phyloP scores from a whole-genome alignment of 2,329 filamentous ascomycete species.

The Colletotrichum cereale region DNA sequence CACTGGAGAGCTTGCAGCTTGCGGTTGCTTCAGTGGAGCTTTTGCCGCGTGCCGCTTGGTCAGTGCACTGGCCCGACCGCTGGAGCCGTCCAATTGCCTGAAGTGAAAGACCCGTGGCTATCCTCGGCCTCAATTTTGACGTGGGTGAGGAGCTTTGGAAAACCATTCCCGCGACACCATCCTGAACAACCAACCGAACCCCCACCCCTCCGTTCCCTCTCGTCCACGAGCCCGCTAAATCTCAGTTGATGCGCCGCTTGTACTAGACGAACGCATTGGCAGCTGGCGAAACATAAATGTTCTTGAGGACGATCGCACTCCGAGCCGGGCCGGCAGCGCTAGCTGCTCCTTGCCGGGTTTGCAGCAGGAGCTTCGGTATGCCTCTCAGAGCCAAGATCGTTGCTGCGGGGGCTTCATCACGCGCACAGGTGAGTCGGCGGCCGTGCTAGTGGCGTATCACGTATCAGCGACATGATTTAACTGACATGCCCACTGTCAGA shows the following conservation, averaged over 20 bases:
- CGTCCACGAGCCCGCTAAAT: slow-evolving; percentile 31
- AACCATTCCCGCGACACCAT: slow-evolving; percentile 48
- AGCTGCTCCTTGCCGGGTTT: slow-evolving; percentile 57
- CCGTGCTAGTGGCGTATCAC: no score
- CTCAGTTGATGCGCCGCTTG: slow-evolving; percentile 50
- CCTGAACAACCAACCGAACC: slow-evolving; percentile 8
- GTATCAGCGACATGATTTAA: neutral
- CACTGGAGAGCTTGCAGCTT: slow-evolving; percentile 25
- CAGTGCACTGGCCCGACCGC: slow-evolving; percentile 19
- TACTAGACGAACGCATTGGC: slow-evolving; percentile 51
- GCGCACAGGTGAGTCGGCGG: slow-evolving; percentile 35
- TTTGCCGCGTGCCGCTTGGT: neutral
- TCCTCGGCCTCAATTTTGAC: slow-evolving; percentile 47
- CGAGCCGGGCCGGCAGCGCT: slow-evolving; percentile 67
- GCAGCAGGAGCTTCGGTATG: slow-evolving; percentile 69
- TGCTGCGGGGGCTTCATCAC: slow-evolving; percentile 50
- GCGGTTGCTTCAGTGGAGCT: slow-evolving; percentile 16
- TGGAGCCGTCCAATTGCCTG: slow-evolving; percentile 27
- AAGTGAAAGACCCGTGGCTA: slow-evolving; percentile 35
- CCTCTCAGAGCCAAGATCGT: slow-evolving; percentile 83
- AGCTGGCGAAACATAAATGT: slow-evolving; percentile 62
- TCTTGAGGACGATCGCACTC: slow-evolving; percentile 64
- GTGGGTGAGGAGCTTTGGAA: slow-evolving; percentile 46
- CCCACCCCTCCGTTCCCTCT: slow-evolving; percentile 22
- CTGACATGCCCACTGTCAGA: slow-evolving; percentile 45